Base-by-base conservation (phyloP, 371 early-diverging fungal species). In the Chytridium lagenaria region DNA sequence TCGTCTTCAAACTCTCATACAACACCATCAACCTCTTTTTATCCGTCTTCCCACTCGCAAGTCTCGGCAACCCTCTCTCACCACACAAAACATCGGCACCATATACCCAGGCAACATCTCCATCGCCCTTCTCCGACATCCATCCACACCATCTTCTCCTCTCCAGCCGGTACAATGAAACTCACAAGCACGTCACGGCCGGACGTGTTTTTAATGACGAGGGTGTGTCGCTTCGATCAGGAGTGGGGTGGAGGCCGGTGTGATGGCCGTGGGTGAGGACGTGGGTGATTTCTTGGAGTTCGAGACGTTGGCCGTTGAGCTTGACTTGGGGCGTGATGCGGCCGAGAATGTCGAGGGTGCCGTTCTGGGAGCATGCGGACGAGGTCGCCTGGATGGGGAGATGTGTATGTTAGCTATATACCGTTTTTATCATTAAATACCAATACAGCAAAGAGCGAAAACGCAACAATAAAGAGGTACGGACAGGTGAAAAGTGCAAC, bases 221-320 rank as follows among this genome's bases (percentile, higher is more conserved):
- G 7, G 5, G 57, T 55, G 57, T n/a, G 30, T 26, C 7, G 23
- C 57, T 23, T 55, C 57, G 10, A 15, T 30, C 26, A 55, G 7
- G 26, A 55, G 7, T 10, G 22, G 57, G 22, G 23, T 5, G 57
- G 57, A 55, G 22, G 7, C 26, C 23, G 44, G 19, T 44, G 7
- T 19, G 44, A 19, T 44, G 7, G 44, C 44, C 19, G 7, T n/a
- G n/a, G n/a, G n/a, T 19, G 38, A 67, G 16, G 23, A 49, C 68
- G 10, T 28, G 22, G 22, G 68, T 67, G 78, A 73, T 74, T 74
- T 83, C 86, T 15, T 80, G 77, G 49, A 82, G 76, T 61, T 86
- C 85, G 39, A 86, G 75, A 30, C 86, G 80, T 67, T 72, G 82
- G 1, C 86, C 86, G 34, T 78, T 76, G 23, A 86, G 61, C 78